These are phyloP conservation scores for Verticillium klebahnii DNA, from an alignment of 2,329 filamentous ascomycete genomes.

Conservation along the genomic window DNA sequence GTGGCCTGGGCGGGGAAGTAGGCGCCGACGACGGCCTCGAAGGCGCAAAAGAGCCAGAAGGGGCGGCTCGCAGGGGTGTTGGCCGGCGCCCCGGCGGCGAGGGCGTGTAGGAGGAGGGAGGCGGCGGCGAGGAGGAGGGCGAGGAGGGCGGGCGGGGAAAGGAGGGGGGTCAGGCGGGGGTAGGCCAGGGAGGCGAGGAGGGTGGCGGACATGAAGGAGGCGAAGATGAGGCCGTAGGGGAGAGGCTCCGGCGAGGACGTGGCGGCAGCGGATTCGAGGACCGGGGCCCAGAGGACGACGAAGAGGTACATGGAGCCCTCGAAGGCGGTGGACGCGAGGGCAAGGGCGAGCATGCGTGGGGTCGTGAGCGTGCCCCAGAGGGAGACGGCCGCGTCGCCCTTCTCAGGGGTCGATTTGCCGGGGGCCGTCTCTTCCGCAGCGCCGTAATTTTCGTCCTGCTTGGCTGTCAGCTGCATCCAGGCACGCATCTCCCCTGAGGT, in stretches of 20 bases:
- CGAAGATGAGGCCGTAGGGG: slow-evolving; percentile 50
- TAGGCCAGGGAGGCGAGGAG: slow-evolving; percentile 55
- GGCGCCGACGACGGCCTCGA: slow-evolving; percentile 50
- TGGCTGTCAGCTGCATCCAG: background rate
- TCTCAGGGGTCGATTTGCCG: slow-evolving; percentile 4
- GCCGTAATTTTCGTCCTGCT: slow-evolving; percentile 47
- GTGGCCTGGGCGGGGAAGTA: slow-evolving; percentile 52
- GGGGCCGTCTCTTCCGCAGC: slow-evolving; percentile 12
- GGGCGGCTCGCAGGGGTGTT: slow-evolving; percentile 24
- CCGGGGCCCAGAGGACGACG: slow-evolving; percentile 55
- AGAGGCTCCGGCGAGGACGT: slow-evolving; percentile 18
- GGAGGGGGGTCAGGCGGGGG: slow-evolving; percentile 7
- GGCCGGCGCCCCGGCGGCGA: slow-evolving; percentile 20
- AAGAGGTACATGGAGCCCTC: slow-evolving; percentile 57
- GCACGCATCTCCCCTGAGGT: background rate
- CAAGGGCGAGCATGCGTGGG: slow-evolving; percentile 43
- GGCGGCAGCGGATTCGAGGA: slow-evolving; percentile 30
- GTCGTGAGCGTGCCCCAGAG: slow-evolving; percentile 26
- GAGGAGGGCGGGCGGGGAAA: slow-evolving; percentile 19
- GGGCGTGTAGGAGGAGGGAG: slow-evolving; percentile 29
- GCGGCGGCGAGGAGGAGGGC: slow-evolving; percentile 32
- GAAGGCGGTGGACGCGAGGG: slow-evolving; percentile 49
- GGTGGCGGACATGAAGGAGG: slow-evolving; percentile 54
- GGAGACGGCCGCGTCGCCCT: slow-evolving; percentile 3
- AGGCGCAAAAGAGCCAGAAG: slow-evolving; percentile 52